These are phyloP conservation scores for Yamadazyma philogaea DNA, from an alignment of 805 yeast species.

Conservation along the genomic window DNA sequence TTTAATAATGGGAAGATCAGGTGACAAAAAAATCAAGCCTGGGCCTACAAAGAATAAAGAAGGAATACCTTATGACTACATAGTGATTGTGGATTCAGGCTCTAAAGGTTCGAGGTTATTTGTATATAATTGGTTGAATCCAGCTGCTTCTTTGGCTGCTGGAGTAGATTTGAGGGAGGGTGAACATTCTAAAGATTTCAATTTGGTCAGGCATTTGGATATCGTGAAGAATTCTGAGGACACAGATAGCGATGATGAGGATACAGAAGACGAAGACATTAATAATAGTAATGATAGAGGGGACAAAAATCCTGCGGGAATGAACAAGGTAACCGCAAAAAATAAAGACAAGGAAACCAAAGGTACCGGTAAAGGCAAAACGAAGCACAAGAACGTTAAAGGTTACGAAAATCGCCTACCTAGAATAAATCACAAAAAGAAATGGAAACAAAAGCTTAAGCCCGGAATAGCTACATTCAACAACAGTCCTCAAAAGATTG, in stretches of 20 bases:
- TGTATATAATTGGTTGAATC: slow-evolving; percentile 54
- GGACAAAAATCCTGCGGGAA: slow-evolving; percentile 3
- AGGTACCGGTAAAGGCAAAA: slow-evolving; percentile 35
- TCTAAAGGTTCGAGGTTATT: slow-evolving; percentile 63
- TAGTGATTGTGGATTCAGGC: slow-evolving; percentile 62
- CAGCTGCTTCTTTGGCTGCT: slow-evolving; percentile 26
- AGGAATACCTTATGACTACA: slow-evolving; percentile 56
- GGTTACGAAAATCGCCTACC: slow-evolving; percentile 23
- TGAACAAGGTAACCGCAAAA: slow-evolving; percentile 21
- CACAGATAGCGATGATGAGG: slow-evolving; percentile 8
- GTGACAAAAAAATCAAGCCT: slow-evolving; percentile 7
- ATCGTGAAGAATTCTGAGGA: slow-evolving; percentile 1
- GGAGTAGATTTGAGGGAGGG: slow-evolving; percentile 16
- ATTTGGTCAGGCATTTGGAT: slow-evolving; percentile 15
- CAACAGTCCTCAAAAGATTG: slow-evolving; percentile 47
- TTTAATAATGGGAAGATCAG: background rate
- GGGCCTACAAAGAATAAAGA: slow-evolving; percentile 39
- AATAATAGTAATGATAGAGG: background rate
- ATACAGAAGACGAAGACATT: background rate
- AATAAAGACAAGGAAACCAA: slow-evolving; percentile 26
- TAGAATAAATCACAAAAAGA: slow-evolving; percentile 27
- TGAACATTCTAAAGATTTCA: slow-evolving; percentile 4
- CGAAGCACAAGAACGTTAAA: background rate
- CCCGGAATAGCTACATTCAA: slow-evolving; percentile 59
- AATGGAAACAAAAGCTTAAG: slow-evolving; percentile 50